These are phyloP conservation scores for Sinapis alba DNA, from an alignment of 441 rosid species.

Conservation along the genomic window DNA sequence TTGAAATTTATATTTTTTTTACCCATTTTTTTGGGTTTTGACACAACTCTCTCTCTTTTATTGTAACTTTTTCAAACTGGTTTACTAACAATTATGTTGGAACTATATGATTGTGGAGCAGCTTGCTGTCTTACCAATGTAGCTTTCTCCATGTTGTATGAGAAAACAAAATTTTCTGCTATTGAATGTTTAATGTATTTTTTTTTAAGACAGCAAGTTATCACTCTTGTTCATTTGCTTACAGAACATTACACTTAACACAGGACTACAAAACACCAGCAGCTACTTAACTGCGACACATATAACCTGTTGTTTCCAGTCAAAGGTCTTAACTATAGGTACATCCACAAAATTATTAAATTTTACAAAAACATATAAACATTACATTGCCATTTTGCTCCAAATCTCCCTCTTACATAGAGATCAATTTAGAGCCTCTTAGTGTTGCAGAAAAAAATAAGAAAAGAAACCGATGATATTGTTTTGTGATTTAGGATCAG, in stretches of 20 bases:
- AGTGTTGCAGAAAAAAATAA: background rate
- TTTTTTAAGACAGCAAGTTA: background rate
- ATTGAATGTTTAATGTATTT: background rate
- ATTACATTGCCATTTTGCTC: constrained; percentile 19
- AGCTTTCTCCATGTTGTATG: constrained; percentile 27
- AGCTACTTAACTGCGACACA: constrained; percentile 19
- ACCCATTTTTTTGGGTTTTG: background rate
- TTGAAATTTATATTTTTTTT: too few species aligned
- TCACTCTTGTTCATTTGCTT: constrained; percentile 1
- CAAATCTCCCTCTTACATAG: constrained; percentile 20
- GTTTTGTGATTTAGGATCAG: background rate
- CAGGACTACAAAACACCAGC: constrained; percentile 4
- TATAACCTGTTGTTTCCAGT: constrained; percentile 19
- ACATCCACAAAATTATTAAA: constrained; percentile 19
- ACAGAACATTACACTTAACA: background rate
- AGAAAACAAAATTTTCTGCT: constrained; percentile 11
- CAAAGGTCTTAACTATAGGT: constrained; percentile 27
- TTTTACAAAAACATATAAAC: constrained; percentile 26
- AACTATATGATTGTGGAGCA: constrained; percentile 12
- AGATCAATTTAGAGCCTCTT: constrained; percentile 13
- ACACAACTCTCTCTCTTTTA: constrained; percentile 10
- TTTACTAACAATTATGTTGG: too few species aligned
- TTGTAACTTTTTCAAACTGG: constrained; percentile 9
- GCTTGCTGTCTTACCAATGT: constrained; percentile 27
- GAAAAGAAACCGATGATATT: background rate